Conservation (phyloP, 2,329 filamentous ascomycete genomes). For the Neopestalotiopsis sp. region DNA sequence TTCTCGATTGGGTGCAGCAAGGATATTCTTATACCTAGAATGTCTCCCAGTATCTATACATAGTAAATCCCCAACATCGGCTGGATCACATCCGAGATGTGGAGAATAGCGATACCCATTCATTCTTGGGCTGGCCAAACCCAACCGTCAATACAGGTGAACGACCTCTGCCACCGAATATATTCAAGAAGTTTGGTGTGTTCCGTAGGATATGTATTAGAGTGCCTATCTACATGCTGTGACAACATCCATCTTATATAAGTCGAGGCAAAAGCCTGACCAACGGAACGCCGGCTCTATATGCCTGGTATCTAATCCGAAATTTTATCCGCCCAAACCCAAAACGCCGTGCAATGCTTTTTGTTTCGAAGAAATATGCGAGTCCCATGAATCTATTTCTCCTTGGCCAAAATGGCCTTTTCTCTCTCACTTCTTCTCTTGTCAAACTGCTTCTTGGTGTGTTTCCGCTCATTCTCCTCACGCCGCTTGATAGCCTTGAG, state of each 20-base stretch:
- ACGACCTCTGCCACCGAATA: background rate
- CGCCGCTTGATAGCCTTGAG: slow-evolving; percentile 84
- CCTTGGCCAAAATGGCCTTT: slow-evolving; percentile 82
- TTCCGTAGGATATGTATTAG: background rate
- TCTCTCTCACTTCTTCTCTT: slow-evolving; percentile 81
- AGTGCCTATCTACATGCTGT: background rate
- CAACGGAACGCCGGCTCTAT: slow-evolving; percentile 1
- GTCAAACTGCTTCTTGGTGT: slow-evolving; percentile 82
- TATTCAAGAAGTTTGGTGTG: background rate
- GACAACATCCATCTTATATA: background rate
- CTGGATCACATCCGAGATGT: slow-evolving; percentile 2
- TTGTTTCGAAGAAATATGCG: background rate
- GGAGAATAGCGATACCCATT: background rate
- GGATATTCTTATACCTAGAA: background rate
- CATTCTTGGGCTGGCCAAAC: background rate
- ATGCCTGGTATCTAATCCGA: slow-evolving; percentile 13
- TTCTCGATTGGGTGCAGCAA: too few relatives aligned
- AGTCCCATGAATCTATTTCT: slow-evolving; percentile 47
- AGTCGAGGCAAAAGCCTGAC: background rate
- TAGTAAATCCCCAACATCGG: background rate
- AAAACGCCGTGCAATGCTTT: slow-evolving; percentile 18
- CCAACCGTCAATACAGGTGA: too few relatives aligned
- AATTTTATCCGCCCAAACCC: slow-evolving; percentile 2
- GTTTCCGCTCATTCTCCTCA: slow-evolving; percentile 93
- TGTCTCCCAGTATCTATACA: background rate